Base-by-base conservation (phyloP, 768 basidiomycete species). In the Termitomyces sp. region DNA sequence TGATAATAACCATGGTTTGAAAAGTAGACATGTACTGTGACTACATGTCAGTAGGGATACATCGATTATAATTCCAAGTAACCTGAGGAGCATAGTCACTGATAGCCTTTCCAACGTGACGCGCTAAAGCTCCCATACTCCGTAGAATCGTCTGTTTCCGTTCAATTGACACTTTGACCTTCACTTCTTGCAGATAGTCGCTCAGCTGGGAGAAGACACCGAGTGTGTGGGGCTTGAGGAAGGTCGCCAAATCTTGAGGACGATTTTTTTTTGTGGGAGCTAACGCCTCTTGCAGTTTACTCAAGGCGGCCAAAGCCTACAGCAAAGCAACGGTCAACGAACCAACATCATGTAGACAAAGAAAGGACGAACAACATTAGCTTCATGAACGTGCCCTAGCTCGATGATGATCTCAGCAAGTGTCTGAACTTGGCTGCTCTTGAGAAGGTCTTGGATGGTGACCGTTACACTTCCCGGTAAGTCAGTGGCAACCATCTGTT, bases 21-120 rank as follows among this genome's bases (percentile, higher is more conserved):
- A 99, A 80, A 17, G 89, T 93, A 0, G 96, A 93, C 90, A 98
- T 93, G 61, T 98, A 87, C 96, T 99, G 61, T 54, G 43, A 50
- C 43, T 40, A 5, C 4, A 53, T 17, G 17, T 50, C 10, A 60
- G 62, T 35, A 24, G 8, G 42, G 35, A 14, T 14, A 37, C 19
- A 30, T 2, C 32, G 52, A 32, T 34, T 9, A 54, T 19, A 15
- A 37, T 22, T 26, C 21, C 47, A 22, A 67, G 74, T 53, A 62
- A 93, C 96, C 83, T 98, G 96, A 19, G 93, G 92, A 4, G 92
- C 85, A 52, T 93, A 87, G 45, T 81, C 82, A 43, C 77, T 72
- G 30, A 32, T 32, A 10, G 30, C 30, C 30, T 32, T 28, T 0
- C 90, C 93, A 54, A 95, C 81, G 19, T 81, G 76, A 10, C 68